These are phyloP conservation scores for Aureobasidium melanogenum DNA, from an alignment of 2,329 filamentous ascomycete genomes.

Conservation along the genomic window DNA sequence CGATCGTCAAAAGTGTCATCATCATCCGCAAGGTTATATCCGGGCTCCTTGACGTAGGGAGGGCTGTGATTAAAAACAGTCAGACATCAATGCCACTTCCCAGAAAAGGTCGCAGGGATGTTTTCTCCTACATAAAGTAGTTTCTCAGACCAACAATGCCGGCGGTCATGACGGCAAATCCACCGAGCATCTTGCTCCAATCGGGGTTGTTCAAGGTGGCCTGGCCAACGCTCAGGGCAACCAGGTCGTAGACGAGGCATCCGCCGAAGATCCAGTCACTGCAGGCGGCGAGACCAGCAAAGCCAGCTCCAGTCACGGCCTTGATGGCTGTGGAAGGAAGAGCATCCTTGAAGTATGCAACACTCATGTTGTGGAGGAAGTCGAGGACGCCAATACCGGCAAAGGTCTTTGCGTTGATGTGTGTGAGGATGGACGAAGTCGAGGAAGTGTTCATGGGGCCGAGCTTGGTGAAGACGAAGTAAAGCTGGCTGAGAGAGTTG, in stretches of 20 bases:
- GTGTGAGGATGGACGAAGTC: conserved; percentile 44
- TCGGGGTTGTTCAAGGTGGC: conserved; percentile 36
- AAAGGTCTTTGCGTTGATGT: conserved; percentile 51
- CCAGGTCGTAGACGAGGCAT: conserved; percentile 50
- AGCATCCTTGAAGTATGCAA: conserved; percentile 45
- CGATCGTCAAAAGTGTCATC: conserved; percentile 21
- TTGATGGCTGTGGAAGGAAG: conserved; percentile 41
- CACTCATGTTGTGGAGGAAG: conserved; percentile 49
- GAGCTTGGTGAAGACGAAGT: conserved; percentile 43
- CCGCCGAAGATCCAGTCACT: conserved; percentile 55
- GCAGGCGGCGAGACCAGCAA: conserved; percentile 39
- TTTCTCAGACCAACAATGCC: conserved; percentile 47
- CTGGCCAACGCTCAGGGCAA: conserved; percentile 47
- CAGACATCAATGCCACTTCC: background rate
- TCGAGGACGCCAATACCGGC: conserved; percentile 53
- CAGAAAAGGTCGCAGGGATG: background rate
- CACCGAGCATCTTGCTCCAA: conserved; percentile 45
- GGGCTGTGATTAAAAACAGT: conserved; percentile 17
- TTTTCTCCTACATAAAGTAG: conserved; percentile 38
- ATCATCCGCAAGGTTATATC: conserved; percentile 20
- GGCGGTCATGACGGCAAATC: conserved; percentile 44
- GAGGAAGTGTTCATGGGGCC: conserved; percentile 42
- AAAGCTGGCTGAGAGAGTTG: conserved; percentile 48
- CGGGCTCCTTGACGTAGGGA: conserved; percentile 21
- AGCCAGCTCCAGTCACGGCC: conserved; percentile 45